Evolutionary conservation across 2,329 filamentous ascomycete species (phyloP), one percentile per base, ranked within the genome.

Genomic region (Epichloe glyceriae): DNA sequence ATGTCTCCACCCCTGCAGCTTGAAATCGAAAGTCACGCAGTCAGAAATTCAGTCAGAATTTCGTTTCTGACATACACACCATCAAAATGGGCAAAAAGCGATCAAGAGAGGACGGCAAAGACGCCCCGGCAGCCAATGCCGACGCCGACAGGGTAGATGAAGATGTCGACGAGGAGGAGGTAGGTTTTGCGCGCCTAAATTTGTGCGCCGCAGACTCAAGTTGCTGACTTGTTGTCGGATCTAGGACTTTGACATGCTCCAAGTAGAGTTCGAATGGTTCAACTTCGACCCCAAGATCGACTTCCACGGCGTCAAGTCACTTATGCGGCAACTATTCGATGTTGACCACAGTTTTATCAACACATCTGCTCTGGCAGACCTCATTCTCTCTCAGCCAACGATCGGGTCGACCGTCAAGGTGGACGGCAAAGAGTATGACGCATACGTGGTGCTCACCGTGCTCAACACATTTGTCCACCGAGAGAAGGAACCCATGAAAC

Each of bases 231-330:
- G 8, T 11, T 10, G 3, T 17, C 42, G 22, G 26, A 37, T 10
- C 5, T 50, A 95, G 87, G 88, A 95, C 62, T 85, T 89, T 62
- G 86, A 95, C 64, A 85, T 91, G 66, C 82, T 98, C 57, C 85
- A 97, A 64, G 89, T 97, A 52, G 91, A 97, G 57, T 98, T 98
- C 62, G 93, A 98, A 72, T 97, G 89, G 86, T 98, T 97, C 73
- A 94, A 96, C 70, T 95, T 91, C 55, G 85, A 93, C 60, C 76
- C 86, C 2, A 81, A 86, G 7, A 78, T 95, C 60, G 93, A 98
- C 68, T 97, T 97, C 68, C 91, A 97, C 69, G 93, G 93, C 52
- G 79, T 94, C 60, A 96, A 96, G 68, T 85, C 82, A 10, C 80
- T 98, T 7, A 70, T 96, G 53, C 86, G 91, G 53, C 93, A 98